Evolutionary conservation across 2,329 filamentous ascomycete genomes (phyloP), one percentile per base, ranked within the genome.

Genomic region (Apiospora malaysiana): DNA sequence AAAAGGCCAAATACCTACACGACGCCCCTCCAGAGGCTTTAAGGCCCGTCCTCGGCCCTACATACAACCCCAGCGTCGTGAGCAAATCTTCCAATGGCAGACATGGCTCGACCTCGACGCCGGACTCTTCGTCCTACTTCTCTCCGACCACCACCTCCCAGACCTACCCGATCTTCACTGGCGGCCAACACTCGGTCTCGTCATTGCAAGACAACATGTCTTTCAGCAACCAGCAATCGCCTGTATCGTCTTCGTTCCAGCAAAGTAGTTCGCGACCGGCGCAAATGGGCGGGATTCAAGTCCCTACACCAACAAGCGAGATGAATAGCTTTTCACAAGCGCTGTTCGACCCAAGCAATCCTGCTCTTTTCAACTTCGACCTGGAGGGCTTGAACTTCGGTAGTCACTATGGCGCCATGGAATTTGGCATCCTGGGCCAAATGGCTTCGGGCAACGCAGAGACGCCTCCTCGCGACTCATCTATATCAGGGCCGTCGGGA

Each of bases 1-100:
- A 99, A 83, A 99, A 98, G 87, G 96, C 96, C 69, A 99, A 99
- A 82, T 99, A 99, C 81, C 92, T 99, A 70, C 95, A 98, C 79
- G 96, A 98, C 86, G 94, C 95, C 37, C 95, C 95, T 46, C 90
- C 94, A 69, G 94, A 97, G 80, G 94, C 94, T 65, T 86, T 98
- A 73, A 89, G 95, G 79, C 94, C 95, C n/a, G 94, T 96, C 56
- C 87, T 96, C 66, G 91, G 92, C 6, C 90, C 91, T 42, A 90
- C 87, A 73, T 92, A 90, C 77, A 93, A 92, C 77, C 88, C 88
- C 78, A 85, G 81, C 81, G 83, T 82, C 76, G 80, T 84, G 78
- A 82, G 83, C 76, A 82, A 83, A 75, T 79, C 84, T 51, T 78
- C 83, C 27, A 85, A 85, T 76, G 83, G 80, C 72, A 84, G 85